A percentile compares a stretch with the other conserved stretches of the same genome.
phyloP scores from a whole-genome alignment of 116 monocot species.

The Trichopus zeylanicus region DNA sequence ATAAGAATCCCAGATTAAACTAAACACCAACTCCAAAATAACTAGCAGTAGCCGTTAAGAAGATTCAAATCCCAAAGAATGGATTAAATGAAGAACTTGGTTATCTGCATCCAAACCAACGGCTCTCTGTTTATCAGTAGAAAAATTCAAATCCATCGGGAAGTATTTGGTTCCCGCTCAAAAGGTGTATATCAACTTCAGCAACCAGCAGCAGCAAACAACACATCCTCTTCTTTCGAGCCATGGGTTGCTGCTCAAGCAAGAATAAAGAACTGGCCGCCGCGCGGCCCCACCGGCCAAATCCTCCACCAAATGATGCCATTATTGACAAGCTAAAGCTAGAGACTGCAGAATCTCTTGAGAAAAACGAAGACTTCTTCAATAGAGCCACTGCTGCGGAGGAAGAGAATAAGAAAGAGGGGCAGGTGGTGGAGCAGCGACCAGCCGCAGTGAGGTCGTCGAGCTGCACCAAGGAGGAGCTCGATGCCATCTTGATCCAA shows the following conservation, averaged over 20 bases:
- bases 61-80: too few species aligned
- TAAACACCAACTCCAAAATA: too few species aligned
- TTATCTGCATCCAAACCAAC: too few species aligned
- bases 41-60: too few species aligned
- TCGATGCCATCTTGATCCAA: constrained; percentile 92
- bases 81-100: too few species aligned
- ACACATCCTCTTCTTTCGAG: too few species aligned
- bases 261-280: constrained; percentile 1
- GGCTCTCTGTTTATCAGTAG: too few species aligned
- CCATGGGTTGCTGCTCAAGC: constrained; percentile 10
- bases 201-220: too few species aligned
- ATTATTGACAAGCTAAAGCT: not conserved
- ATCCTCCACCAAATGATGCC: not conserved
- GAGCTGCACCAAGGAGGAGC: constrained; percentile 90
- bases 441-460: constrained; percentile 36
- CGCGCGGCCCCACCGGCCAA: not conserved
- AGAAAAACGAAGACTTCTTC: not conserved
- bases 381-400: not conserved
- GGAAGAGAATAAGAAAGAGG: constrained; percentile 1
- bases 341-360: not conserved
- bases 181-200: too few species aligned
- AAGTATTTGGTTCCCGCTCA: too few species aligned
- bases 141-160: too few species aligned
- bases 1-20: too few species aligned
- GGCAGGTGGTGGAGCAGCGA: constrained; percentile 3